Evolutionary conservation across 1,284 basidiomycete species (phyloP).

Genomic region (Phaffia rhodozyma): DNA sequence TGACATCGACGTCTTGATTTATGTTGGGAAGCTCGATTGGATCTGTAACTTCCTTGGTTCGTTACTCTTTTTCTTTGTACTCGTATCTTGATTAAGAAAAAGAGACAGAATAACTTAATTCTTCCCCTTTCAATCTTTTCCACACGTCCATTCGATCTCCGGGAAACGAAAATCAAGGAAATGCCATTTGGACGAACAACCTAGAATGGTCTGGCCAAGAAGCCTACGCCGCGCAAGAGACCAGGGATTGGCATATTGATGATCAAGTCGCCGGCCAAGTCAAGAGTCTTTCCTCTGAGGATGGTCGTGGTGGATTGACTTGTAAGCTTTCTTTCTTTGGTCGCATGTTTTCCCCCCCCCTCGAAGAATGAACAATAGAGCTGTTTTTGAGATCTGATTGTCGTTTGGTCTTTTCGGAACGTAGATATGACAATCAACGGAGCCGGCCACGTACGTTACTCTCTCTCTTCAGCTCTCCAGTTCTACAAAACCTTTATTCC

Average conservation of each 20-base stretch:
- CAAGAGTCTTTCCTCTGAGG: constrained; percentile 42
- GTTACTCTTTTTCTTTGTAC: no score
- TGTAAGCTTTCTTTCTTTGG: not conserved
- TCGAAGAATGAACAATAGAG: not conserved
- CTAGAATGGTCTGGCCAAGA: constrained; percentile 53
- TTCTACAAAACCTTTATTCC: not conserved
- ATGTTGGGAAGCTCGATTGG: constrained; percentile 52
- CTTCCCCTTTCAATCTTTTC: constrained; percentile 17
- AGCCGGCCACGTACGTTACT: constrained; percentile 12
- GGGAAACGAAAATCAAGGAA: constrained; percentile 39
- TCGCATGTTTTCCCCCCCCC: not conserved
- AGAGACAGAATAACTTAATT: no score
- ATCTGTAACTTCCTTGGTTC: constrained; percentile 47
- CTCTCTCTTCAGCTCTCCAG: not conserved
- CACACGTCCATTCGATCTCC: not conserved
- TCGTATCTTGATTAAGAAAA: no score
- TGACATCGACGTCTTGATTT: constrained; percentile 56
- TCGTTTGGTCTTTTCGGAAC: not conserved
- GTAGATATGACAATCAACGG: constrained; percentile 3
- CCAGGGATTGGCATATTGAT: constrained; percentile 41
- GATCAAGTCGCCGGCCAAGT: constrained; percentile 41
- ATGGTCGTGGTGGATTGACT: constrained; percentile 1
- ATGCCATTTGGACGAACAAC: constrained; percentile 50
- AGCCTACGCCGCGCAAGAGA: constrained; percentile 38
- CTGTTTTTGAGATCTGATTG: no score